phyloP scores from a whole-genome alignment of 208 protist genomes.

The Herpetomonas samuelpessoai region DNA sequence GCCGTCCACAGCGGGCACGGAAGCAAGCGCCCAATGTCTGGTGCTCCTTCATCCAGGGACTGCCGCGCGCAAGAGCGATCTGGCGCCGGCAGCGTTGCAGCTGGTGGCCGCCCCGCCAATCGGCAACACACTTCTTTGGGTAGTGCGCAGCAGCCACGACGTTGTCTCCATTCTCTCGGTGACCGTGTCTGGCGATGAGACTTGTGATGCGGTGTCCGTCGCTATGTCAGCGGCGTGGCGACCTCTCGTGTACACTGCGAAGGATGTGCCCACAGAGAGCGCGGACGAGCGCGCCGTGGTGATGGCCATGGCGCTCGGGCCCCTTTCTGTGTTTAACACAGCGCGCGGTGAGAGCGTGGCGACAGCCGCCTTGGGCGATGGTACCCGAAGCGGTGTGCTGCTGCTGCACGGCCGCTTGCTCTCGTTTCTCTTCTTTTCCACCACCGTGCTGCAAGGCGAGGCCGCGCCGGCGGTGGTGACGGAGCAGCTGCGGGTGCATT shows the following conservation, averaged over 20 bases:
- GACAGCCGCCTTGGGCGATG: neutral
- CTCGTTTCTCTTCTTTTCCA: neutral
- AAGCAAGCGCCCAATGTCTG: too few relatives aligned
- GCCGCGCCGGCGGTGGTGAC: neutral
- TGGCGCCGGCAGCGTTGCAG: neutral
- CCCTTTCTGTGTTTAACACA: neutral
- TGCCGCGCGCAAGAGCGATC: too few relatives aligned
- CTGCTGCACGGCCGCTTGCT: neutral
- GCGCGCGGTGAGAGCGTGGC: too few relatives aligned
- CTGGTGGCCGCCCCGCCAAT: neutral
- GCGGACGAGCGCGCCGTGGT: neutral
- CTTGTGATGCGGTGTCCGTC: neutral
- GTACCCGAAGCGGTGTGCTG: neutral
- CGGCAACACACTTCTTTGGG: neutral
- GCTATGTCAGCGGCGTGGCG: neutral
- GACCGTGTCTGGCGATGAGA: neutral
- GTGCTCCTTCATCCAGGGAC: too few relatives aligned
- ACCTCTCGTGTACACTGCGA: neutral
- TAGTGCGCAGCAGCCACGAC: neutral
- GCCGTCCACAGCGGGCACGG: too few relatives aligned
- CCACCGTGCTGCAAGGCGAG: neutral
- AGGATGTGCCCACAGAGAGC: neutral
- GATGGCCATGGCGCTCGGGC: neutral
- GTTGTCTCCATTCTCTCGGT: neutral
- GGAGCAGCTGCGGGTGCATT: neutral